phyloP scores from a whole-genome alignment of 805 yeast species.

The Starmerella gropengiesseri region DNA sequence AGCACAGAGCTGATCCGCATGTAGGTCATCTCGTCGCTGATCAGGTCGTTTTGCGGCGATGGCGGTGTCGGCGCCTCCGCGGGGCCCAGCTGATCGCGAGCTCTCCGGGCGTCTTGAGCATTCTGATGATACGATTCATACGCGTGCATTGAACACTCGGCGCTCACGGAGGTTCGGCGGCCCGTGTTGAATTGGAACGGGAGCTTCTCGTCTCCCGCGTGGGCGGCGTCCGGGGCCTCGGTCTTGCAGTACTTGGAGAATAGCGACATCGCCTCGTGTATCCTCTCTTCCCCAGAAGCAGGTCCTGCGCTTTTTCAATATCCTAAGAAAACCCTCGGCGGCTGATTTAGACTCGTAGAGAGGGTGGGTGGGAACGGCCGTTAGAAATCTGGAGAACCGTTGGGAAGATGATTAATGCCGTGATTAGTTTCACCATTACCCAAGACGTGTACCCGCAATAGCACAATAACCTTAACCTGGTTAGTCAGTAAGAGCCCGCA shows the following conservation, averaged over 20 bases:
- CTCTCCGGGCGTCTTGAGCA: slow-evolving; percentile 1
- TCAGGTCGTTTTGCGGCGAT: not conserved
- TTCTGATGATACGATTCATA: slow-evolving; percentile 5
- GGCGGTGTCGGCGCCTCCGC: not conserved
- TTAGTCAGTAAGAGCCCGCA: no score
- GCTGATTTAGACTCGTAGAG: no score
- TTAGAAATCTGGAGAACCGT: slow-evolving; percentile 8
- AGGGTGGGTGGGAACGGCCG: no score
- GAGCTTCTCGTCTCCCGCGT: slow-evolving; percentile 9
- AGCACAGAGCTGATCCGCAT: slow-evolving; percentile 37
- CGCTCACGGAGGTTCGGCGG: slow-evolving; percentile 83
- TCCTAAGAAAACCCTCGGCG: no score
- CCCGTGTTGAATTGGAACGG: slow-evolving; percentile 29
- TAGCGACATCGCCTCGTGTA: slow-evolving; percentile 12
- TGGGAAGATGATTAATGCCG: slow-evolving; percentile 3
- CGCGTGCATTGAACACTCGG: slow-evolving; percentile 38
- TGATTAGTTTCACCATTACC: no score
- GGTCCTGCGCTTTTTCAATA: not conserved
- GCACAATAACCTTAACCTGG: slow-evolving; percentile 4
- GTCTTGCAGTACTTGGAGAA: slow-evolving; percentile 20
- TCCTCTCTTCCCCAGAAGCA: not conserved
- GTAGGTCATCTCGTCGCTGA: slow-evolving; percentile 4
- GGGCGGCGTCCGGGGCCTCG: slow-evolving; percentile 11
- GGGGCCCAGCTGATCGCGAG: not conserved
- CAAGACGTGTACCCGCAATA: no score